Conservation (phyloP, 805 yeast genomes). For the Alloascoidea africana region DNA sequence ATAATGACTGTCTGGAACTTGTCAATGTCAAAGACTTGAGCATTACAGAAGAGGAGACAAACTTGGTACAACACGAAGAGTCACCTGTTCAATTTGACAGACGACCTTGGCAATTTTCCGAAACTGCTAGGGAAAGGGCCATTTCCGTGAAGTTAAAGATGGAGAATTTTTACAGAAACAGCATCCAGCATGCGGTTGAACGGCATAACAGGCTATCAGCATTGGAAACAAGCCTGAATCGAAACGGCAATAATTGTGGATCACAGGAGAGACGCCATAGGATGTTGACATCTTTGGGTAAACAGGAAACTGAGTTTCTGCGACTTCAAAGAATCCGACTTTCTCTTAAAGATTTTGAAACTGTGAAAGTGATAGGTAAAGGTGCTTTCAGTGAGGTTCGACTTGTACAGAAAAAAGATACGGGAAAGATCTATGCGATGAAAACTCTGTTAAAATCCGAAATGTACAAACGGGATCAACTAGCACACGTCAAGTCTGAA, state of each 20-base stretch:
- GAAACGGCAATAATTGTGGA: conserved; percentile 57
- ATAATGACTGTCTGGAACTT: too few species aligned
- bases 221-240: conserved; percentile 56
- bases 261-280: conserved; percentile 79
- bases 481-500: conserved; percentile 92
- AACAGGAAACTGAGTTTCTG: conserved; percentile 75
- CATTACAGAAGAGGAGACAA: too few species aligned
- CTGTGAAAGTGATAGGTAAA: conserved; percentile 86
- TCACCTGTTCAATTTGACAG: too few species aligned
- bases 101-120: conserved; percentile 64
- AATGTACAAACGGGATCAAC: conserved; percentile 88
- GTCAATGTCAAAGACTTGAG: too few species aligned
- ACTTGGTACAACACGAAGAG: too few species aligned
- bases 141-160: conserved; percentile 69
- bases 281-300: conserved; percentile 69
- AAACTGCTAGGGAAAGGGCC: conserved; percentile 66
- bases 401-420: conserved; percentile 82
- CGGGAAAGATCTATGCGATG: conserved; percentile 90
- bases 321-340: conserved; percentile 75
- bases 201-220: conserved; percentile 85
- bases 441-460: conserved; percentile 81
- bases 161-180: conserved; percentile 74
- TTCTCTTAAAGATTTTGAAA: conserved; percentile 68
- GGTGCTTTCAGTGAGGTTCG: conserved; percentile 98
- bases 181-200: conserved; percentile 87